Evolutionary conservation across 108 stramenopile genomes (phyloP).

Genomic region (Skeletonema grethae): DNA sequence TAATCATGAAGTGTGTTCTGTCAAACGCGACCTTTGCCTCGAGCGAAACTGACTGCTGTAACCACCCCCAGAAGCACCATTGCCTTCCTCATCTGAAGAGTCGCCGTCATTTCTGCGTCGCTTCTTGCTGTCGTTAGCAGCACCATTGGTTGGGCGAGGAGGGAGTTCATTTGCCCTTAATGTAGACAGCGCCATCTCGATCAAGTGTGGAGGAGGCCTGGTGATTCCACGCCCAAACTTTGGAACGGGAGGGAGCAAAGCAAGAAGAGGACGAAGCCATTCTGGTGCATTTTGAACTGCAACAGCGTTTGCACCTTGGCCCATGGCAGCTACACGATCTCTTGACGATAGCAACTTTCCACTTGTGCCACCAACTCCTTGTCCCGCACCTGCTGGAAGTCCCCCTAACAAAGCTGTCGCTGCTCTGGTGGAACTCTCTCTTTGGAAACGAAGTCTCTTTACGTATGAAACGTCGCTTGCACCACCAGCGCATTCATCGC

Average conservation of each 20-base stretch:
- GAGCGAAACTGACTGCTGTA: slow-evolving; percentile 83
- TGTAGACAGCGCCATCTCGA: slow-evolving; percentile 73
- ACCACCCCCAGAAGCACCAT: slow-evolving; percentile 49
- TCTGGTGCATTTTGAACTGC: slow-evolving; percentile 78
- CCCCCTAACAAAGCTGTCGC: slow-evolving; percentile 35
- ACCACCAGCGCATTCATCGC: slow-evolving; percentile 67
- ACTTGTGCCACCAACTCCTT: slow-evolving; percentile 38
- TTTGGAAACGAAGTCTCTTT: slow-evolving; percentile 64
- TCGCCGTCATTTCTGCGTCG: slow-evolving; percentile 58
- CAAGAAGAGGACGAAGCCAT: slow-evolving; percentile 76
- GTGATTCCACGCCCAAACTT: slow-evolving; percentile 68
- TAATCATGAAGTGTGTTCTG: slow-evolving; percentile 10
- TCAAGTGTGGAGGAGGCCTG: slow-evolving; percentile 83
- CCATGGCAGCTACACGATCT: slow-evolving; percentile 54
- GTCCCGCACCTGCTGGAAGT: slow-evolving; percentile 30
- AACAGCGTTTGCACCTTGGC: slow-evolving; percentile 52
- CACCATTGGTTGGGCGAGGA: slow-evolving; percentile 61
- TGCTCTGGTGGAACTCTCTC: slow-evolving; percentile 36
- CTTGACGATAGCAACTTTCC: slow-evolving; percentile 66
- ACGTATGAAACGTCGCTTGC: slow-evolving; percentile 79
- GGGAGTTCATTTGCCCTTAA: slow-evolving; percentile 70
- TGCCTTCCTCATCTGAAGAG: slow-evolving; percentile 70
- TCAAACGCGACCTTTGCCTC: slow-evolving; percentile 64
- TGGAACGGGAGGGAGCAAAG: slow-evolving; percentile 65
- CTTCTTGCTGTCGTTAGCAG: slow-evolving; percentile 20